Conservation (phyloP, 306 rosid species). For the Morella rubra region DNA sequence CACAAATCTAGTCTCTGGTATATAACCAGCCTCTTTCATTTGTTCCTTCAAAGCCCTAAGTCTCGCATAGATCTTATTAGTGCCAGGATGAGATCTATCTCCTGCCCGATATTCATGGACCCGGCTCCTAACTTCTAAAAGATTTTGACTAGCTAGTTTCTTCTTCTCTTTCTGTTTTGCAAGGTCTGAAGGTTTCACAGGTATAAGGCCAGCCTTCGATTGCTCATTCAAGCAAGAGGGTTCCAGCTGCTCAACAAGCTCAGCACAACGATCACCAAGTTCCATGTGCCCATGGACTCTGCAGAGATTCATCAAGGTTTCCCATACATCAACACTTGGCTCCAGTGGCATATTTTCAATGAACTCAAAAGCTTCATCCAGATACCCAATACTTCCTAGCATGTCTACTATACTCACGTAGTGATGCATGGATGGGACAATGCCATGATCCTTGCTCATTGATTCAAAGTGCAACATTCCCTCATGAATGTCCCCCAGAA, state of each 20-base stretch:
- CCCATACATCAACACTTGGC: conserved; percentile 65
- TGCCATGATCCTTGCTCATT: conserved; percentile 63
- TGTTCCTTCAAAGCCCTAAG: conserved; percentile 68
- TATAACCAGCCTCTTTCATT: conserved; percentile 86
- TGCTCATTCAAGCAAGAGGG: conserved; percentile 57
- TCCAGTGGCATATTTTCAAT: conserved; percentile 66
- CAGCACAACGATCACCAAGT: conserved; percentile 75
- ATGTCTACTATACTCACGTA: conserved; percentile 65
- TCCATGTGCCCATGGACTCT: conserved; percentile 71
- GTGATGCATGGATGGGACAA: conserved; percentile 58
- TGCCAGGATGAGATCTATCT: conserved; percentile 76
- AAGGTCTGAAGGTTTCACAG: conserved; percentile 51
- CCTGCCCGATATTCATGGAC: conserved; percentile 89
- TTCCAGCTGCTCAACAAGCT: conserved; percentile 64
- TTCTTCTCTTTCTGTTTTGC: conserved; percentile 59
- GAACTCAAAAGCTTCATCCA: conserved; percentile 78
- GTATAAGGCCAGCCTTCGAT: conserved; percentile 71
- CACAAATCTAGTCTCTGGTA: conserved; percentile 76
- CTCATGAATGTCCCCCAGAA: conserved; percentile 58
- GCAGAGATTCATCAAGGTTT: conserved; percentile 71
- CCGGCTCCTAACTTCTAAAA: conserved; percentile 64
- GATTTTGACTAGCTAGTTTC: conserved; percentile 51
- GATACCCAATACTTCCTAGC: conserved; percentile 69
- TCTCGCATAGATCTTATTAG: conserved; percentile 54
- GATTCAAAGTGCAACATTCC: conserved; percentile 73